Conservation (phyloP, 805 yeast genomes). For the Candida piceae region DNA sequence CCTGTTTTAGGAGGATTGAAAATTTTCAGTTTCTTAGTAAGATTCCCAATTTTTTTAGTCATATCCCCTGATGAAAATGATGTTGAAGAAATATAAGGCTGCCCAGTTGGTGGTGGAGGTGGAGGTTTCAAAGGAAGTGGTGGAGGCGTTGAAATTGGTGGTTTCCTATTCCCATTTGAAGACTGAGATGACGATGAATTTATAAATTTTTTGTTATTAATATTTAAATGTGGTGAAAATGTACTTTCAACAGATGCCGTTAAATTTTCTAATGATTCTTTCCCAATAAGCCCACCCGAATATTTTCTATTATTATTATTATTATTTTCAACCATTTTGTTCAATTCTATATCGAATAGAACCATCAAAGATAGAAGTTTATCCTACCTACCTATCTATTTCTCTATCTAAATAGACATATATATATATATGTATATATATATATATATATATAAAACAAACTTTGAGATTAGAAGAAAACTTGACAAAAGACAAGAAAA, state of each 20-base stretch:
- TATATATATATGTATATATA: no score
- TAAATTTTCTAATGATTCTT: conserved; percentile 13
- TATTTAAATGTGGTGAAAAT: conserved; percentile 2
- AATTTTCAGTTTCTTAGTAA: conserved; percentile 19
- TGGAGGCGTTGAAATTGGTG: not conserved
- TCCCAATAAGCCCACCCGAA: conserved; percentile 15
- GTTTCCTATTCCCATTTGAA: conserved; percentile 1
- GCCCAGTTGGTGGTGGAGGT: conserved; percentile 10
- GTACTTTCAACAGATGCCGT: conserved; percentile 16
- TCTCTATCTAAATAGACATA: no score
- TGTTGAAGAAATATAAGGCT: not conserved
- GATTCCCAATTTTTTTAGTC: conserved; percentile 16
- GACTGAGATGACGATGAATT: no score
- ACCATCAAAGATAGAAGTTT: no score
- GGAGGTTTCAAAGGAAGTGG: conserved; percentile 10
- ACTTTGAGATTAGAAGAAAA: no score
- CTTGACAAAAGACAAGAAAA: no score
- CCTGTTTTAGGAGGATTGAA: conserved; percentile 8
- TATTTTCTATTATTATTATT: conserved; percentile 8
- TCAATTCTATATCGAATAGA: no score
- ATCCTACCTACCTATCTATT: no score
- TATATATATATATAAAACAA: no score
- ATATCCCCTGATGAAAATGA: conserved; percentile 8
- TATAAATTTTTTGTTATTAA: no score
- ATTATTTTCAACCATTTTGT: conserved; percentile 6